These are phyloP conservation scores for Penicillium sp. DNA, from an alignment of 2,329 filamentous ascomycete genomes.

Conservation along the genomic window DNA sequence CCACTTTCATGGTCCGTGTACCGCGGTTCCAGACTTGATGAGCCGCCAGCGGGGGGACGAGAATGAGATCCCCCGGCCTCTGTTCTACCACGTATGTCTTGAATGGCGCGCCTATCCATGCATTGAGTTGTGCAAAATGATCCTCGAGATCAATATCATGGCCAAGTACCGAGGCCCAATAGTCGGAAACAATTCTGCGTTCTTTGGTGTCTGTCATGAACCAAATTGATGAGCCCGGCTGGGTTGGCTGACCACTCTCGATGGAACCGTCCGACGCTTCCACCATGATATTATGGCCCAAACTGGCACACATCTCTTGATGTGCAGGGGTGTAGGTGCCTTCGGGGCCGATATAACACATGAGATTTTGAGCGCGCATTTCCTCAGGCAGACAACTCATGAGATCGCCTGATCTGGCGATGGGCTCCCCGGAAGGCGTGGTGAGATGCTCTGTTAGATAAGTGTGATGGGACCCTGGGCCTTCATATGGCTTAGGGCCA, in stretches of 20 bases:
- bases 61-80: slow-evolving; percentile 83
- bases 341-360: slow-evolving; percentile 98
- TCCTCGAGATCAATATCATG: slow-evolving; percentile 97
- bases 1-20: slow-evolving; percentile 93
- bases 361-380: slow-evolving; percentile 93
- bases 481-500: slow-evolving; percentile 61
- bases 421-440: slow-evolving; percentile 54
- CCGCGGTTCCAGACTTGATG: slow-evolving; percentile 99
- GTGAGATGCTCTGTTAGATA: slow-evolving; percentile 40
- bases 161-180: slow-evolving; percentile 87
- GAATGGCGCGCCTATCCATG: slow-evolving; percentile 93
- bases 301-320: slow-evolving; percentile 93
- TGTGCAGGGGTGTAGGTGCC: slow-evolving; percentile 95
- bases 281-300: slow-evolving; percentile 98
- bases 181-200: slow-evolving; percentile 84
- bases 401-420: slow-evolving; percentile 78
- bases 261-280: slow-evolving; percentile 70
- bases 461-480: slow-evolving; percentile 54
- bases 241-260: slow-evolving; percentile 68
- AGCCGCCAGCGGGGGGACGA: slow-evolving; percentile 87
- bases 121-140: slow-evolving; percentile 92
- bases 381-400: slow-evolving; percentile 87
- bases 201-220: slow-evolving; percentile 98
- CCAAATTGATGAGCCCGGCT: slow-evolving; percentile 89
- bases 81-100: slow-evolving; percentile 93